phyloP scores from a whole-genome alignment of 139 green algal species.

The Tetradesmus lagerheimii region DNA sequence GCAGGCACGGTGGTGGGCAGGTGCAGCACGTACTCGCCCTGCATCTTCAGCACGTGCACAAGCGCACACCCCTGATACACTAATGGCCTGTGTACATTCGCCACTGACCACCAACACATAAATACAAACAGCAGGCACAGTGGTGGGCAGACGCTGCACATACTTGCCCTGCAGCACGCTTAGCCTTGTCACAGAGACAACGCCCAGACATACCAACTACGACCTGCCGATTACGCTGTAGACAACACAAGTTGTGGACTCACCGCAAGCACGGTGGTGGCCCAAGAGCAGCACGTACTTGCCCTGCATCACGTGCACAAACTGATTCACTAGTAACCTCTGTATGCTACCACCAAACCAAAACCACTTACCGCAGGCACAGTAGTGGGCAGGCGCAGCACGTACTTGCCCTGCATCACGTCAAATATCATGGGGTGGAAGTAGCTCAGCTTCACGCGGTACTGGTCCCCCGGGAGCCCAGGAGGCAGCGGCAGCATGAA shows the following conservation, averaged over 20 bases:
- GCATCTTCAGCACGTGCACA: too few relatives aligned
- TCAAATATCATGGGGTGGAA: conserved; percentile 65
- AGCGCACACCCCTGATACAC: too few relatives aligned
- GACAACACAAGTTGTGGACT: too few relatives aligned
- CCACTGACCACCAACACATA: background rate
- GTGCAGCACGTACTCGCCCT: conserved; percentile 51
- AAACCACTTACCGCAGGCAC: background rate
- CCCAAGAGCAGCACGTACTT: conserved; percentile 53
- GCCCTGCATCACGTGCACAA: conserved; percentile 45
- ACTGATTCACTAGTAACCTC: too few relatives aligned
- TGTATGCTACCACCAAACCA: too few relatives aligned
- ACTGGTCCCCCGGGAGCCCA: conserved; percentile 51
- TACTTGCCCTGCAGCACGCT: conserved; percentile 6
- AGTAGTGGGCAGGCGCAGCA: conserved; percentile 47
- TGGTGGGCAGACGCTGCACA: background rate
- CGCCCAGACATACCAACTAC: too few relatives aligned
- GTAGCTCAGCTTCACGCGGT: conserved; percentile 53
- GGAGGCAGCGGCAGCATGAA: conserved; percentile 45
- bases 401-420: conserved; percentile 48
- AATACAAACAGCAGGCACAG: background rate
- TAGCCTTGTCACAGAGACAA: too few relatives aligned
- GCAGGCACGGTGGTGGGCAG: conserved; percentile 43
- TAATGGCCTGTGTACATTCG: too few relatives aligned
- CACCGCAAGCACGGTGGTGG: conserved; percentile 9
- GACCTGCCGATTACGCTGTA: too few relatives aligned